phyloP scores from a whole-genome alignment of 176 grass and related monocot species.

The Tillandsia leiboldiana region DNA sequence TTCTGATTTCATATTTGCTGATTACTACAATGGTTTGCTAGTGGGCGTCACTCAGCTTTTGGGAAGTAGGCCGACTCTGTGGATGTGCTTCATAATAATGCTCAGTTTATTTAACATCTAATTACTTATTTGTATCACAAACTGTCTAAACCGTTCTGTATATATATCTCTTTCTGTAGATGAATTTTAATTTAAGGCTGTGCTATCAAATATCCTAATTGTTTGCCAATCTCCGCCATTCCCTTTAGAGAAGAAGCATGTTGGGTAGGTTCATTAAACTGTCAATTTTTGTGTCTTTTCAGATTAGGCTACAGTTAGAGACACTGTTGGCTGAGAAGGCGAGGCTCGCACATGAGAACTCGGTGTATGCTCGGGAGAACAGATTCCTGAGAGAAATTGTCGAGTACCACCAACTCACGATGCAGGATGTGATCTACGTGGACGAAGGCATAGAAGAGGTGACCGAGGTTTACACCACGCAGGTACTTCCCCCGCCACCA shows the following conservation, averaged over 20 bases:
- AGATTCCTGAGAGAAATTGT: conserved; percentile 93
- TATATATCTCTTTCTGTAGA: neutral
- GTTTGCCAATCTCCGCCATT: neutral
- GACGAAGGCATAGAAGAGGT: conserved; percentile 97
- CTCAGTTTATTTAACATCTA: neutral
- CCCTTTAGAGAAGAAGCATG: neutral
- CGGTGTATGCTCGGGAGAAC: conserved; percentile 86
- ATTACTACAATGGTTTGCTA: neutral
- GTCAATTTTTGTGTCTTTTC: conserved; percentile 16
- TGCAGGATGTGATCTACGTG: conserved; percentile 93
- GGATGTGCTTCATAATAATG: neutral
- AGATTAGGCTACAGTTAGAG: conserved; percentile 90
- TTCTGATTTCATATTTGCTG: neutral
- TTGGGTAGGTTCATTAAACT: neutral
- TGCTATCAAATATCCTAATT: neutral
- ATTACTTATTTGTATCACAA: neutral
- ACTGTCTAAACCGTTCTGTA: neutral
- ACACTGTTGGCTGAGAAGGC: conserved; percentile 83
- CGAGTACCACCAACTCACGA: conserved; percentile 95
- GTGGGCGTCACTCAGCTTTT: neutral
- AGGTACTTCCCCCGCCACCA: conserved; percentile 33
- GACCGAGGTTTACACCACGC: conserved; percentile 69
- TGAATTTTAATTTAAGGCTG: neutral
- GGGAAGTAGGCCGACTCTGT: neutral
- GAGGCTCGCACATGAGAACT: conserved; percentile 85